These are phyloP conservation scores for Macaranga tanarius DNA, from an alignment of 441 rosid species.

Conservation along the genomic window DNA sequence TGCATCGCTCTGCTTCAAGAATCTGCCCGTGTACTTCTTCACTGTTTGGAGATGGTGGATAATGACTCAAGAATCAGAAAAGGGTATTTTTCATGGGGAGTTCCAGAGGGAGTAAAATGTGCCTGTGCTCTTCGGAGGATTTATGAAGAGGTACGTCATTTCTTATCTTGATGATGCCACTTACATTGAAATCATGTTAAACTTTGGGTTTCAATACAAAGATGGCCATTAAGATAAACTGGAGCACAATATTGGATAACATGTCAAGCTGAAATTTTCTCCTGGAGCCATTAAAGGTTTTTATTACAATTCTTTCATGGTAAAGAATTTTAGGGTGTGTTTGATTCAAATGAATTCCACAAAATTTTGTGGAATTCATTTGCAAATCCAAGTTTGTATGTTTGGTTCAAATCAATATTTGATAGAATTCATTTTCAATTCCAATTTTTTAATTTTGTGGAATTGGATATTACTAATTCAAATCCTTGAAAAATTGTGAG, in stretches of 20 bases:
- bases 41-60: slow-evolving; percentile 66
- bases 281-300: not conserved
- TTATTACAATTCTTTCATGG: not conserved
- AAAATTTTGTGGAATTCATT: too few relatives aligned
- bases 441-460: too few relatives aligned
- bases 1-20: slow-evolving; percentile 74
- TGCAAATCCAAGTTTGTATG: too few relatives aligned
- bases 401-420: too few relatives aligned
- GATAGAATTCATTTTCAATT: too few relatives aligned
- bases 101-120: slow-evolving; percentile 66
- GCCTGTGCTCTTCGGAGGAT: slow-evolving; percentile 86
- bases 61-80: slow-evolving; percentile 31
- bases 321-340: not conserved
- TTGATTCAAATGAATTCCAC: too few relatives aligned
- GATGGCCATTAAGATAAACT: not conserved
- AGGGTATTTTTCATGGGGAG: slow-evolving; percentile 50
- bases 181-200: slow-evolving; percentile 1
- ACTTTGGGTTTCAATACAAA: not conserved
- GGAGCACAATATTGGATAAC: not conserved
- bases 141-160: slow-evolving; percentile 78
- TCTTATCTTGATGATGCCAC: slow-evolving; percentile 11
- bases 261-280: not conserved
- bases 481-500: too few relatives aligned
- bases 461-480: too few relatives aligned
- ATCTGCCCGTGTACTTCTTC: slow-evolving; percentile 64